Conservation (phyloP, 208 protist species). For the Trichomonas tenax region DNA sequence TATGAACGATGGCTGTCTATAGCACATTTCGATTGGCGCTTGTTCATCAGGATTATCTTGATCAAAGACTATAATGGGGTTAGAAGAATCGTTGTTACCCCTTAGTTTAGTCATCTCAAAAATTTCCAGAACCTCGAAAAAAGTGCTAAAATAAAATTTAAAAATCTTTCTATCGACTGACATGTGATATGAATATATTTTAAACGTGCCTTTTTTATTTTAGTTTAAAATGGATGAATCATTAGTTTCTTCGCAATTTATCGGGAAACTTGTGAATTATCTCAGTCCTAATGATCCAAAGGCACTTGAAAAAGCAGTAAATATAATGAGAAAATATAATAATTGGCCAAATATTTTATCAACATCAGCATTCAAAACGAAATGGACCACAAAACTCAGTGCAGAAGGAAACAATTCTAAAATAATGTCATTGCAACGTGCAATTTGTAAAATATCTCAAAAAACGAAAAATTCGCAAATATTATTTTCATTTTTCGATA, state of each 20-base stretch:
- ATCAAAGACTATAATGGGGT: background rate
- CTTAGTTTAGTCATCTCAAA: background rate
- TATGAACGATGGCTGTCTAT: background rate
- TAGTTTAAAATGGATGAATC: background rate
- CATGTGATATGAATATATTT: background rate
- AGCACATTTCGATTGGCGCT: background rate
- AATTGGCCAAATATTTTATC: background rate
- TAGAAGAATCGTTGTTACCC: background rate
- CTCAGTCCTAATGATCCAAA: background rate
- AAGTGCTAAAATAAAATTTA: too few relatives aligned
- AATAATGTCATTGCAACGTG: background rate
- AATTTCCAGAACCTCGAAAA: too few relatives aligned
- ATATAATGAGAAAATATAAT: background rate
- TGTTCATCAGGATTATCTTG: background rate
- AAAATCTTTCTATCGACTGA: too few relatives aligned
- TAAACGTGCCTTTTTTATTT: background rate
- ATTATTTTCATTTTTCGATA: background rate
- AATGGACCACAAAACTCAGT: background rate
- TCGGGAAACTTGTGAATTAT: background rate
- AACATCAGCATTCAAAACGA: background rate
- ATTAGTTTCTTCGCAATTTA: background rate
- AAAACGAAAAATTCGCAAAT: background rate
- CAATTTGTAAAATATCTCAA: background rate
- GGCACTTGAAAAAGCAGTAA: background rate
- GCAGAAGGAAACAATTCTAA: background rate